Evolutionary conservation across 208 protist genomes (phyloP).

Genomic region (Leishmania gerbilli): DNA sequence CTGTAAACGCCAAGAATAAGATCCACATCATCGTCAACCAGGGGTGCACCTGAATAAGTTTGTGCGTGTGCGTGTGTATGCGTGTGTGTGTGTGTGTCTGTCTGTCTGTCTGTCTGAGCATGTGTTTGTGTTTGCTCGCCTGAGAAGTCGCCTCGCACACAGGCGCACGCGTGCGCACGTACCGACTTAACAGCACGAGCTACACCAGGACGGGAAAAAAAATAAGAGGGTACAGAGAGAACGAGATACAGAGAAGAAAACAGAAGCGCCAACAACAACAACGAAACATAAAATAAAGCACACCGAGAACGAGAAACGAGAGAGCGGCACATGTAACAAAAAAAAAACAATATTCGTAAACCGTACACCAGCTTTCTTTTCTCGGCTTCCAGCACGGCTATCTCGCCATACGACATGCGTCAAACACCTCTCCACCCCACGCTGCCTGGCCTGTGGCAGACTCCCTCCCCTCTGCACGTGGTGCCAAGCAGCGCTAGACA

Average conservation of each 20-base stretch:
- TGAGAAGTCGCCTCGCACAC: not conserved
- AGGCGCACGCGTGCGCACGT: not conserved
- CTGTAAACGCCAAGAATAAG: not conserved
- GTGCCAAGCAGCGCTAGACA: not conserved
- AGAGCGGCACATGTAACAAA: too few relatives aligned
- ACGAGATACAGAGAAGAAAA: not conserved
- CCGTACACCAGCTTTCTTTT: too few relatives aligned
- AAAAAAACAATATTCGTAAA: too few relatives aligned
- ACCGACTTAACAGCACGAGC: not conserved
- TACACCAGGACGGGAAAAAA: not conserved
- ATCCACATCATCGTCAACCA: not conserved
- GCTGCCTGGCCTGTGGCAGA: too few relatives aligned
- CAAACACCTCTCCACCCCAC: too few relatives aligned
- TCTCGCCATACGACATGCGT: too few relatives aligned
- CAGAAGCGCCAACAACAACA: not conserved
- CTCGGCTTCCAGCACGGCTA: too few relatives aligned
- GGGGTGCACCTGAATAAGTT: not conserved
- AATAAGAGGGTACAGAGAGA: constrained; percentile 7
- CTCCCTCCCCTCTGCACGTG: not conserved
- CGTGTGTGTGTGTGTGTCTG: not conserved
- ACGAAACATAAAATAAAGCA: not conserved
- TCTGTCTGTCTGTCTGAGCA: not conserved
- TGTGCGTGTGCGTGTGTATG: not conserved
- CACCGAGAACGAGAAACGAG: not conserved
- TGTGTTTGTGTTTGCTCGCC: not conserved